phyloP scores from a whole-genome alignment of 2,329 filamentous ascomycete species.

The Scedosporium dehoogii region DNA sequence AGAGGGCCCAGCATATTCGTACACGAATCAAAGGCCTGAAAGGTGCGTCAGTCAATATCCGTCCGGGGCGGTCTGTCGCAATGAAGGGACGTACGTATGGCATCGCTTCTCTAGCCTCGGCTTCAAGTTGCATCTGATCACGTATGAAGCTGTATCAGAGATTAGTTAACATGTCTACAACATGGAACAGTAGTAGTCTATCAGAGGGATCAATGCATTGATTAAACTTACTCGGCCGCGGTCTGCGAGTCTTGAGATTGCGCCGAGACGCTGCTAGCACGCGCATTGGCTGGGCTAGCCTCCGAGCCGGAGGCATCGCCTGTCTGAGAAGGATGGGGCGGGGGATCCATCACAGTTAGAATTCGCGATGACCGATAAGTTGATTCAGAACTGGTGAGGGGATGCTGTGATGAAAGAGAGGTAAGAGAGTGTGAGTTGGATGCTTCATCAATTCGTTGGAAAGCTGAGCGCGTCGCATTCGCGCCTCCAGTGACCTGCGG shows the following conservation, averaged over 20 bases:
- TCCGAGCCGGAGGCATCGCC: constrained; percentile 4
- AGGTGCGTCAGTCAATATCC: constrained; percentile 11
- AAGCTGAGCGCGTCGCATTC: constrained; percentile 4
- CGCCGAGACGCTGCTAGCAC: constrained; percentile 50
- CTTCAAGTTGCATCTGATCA: constrained; percentile 81
- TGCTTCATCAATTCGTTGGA: neutral
- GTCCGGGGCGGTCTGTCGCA: neutral
- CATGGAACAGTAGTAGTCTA: no score
- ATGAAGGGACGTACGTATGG: constrained; percentile 63
- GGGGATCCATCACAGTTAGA: constrained; percentile 3
- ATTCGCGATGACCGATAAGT: neutral
- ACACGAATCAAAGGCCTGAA: constrained; percentile 23
- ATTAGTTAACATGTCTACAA: neutral
- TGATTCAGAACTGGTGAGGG: neutral
- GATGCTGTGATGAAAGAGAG: neutral
- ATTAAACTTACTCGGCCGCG: constrained; percentile 51
- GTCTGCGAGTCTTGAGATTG: constrained; percentile 58
- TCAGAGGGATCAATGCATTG: no score
- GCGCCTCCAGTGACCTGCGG: neutral
- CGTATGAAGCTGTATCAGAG: constrained; percentile 62
- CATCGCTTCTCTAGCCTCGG: constrained; percentile 86
- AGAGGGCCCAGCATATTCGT: constrained; percentile 83
- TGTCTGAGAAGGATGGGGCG: neutral
- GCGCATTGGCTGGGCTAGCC: constrained; percentile 17
- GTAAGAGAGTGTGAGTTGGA: neutral